A percentile compares a stretch with the other conserved stretches of the same genome.
Evolutionary conservation across 345 rosid genomes (phyloP).

Genomic region (Citrus trifoliata): DNA sequence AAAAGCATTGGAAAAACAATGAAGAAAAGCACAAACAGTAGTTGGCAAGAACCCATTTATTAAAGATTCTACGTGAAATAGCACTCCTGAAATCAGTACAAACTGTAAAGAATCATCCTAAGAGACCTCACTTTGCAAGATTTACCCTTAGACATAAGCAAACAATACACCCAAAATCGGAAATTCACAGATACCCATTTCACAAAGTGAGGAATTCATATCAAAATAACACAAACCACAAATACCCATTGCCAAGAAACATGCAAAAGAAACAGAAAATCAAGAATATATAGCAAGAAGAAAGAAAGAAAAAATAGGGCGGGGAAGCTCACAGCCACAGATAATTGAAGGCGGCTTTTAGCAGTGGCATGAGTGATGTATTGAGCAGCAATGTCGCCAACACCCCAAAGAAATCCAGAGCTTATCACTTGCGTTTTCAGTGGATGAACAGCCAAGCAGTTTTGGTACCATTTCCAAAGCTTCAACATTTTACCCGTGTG

Average conservation of each 20-base stretch:
- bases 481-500: conserved; percentile 39
- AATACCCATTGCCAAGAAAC: conserved; percentile 4
- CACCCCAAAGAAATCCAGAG: conserved; percentile 89
- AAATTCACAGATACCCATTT: conserved; percentile 9
- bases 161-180: not conserved
- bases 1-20: not conserved
- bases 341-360: conserved; percentile 34
- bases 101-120: not conserved
- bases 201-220: not conserved
- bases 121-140: not conserved
- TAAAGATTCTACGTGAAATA: not conserved
- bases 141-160: not conserved
- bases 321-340: conserved; percentile 36
- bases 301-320: no score
- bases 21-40: not conserved
- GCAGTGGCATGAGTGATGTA: conserved; percentile 79
- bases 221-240: not conserved
- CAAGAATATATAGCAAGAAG: not conserved
- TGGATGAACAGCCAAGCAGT: conserved; percentile 62
- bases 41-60: not conserved
- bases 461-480: conserved; percentile 90
- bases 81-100: not conserved
- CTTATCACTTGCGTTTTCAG: conserved; percentile 84
- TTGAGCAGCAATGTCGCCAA: conserved; percentile 87
- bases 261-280: not conserved